Percentiles rank a stretch among this genome's conserved stretches.
Evolutionary conservation across 2,329 filamentous ascomycete species (phyloP).

Genomic region (Knufia petricola): DNA sequence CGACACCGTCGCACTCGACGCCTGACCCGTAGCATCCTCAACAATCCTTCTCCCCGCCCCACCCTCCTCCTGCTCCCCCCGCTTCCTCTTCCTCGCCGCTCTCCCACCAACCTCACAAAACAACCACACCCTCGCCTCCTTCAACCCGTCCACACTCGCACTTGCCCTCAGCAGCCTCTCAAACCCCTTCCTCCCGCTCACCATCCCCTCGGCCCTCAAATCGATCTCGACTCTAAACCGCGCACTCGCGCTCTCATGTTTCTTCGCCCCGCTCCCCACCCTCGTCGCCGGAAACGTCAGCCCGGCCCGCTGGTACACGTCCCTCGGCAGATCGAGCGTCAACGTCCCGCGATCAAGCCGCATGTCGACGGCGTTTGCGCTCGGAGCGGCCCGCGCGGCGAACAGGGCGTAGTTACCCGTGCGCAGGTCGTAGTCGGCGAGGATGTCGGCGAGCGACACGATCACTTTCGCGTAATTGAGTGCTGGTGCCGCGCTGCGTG

Average conservation of each 20-base stretch:
- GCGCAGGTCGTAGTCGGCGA: constrained; percentile 51
- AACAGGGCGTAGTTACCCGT: constrained; percentile 65
- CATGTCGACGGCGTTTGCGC: neutral
- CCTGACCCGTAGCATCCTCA: neutral
- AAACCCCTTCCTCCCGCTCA: constrained; percentile 74
- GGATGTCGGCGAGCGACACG: constrained; percentile 61
- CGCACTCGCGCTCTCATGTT: constrained; percentile 49
- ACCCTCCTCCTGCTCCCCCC: neutral
- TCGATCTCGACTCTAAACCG: constrained; percentile 80
- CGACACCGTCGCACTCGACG: neutral
- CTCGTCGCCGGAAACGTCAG: constrained; percentile 48
- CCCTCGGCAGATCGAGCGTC: constrained; percentile 66
- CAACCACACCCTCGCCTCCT: constrained; percentile 57
- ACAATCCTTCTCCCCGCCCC: neutral
- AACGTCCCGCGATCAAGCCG: constrained; percentile 33
- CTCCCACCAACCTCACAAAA: constrained; percentile 49
- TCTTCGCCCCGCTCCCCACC: constrained; percentile 44
- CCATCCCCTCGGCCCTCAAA: constrained; percentile 63
- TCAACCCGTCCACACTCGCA: constrained; percentile 61
- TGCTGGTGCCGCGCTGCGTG: no score
- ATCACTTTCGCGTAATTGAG: constrained; percentile 57
- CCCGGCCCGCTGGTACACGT: constrained; percentile 73
- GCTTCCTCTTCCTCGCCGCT: neutral
- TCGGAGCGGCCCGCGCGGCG: constrained; percentile 53
- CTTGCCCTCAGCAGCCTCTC: constrained; percentile 68